Conservation (phyloP, 1,139 yeast genomes). For the Candida anutae region DNA sequence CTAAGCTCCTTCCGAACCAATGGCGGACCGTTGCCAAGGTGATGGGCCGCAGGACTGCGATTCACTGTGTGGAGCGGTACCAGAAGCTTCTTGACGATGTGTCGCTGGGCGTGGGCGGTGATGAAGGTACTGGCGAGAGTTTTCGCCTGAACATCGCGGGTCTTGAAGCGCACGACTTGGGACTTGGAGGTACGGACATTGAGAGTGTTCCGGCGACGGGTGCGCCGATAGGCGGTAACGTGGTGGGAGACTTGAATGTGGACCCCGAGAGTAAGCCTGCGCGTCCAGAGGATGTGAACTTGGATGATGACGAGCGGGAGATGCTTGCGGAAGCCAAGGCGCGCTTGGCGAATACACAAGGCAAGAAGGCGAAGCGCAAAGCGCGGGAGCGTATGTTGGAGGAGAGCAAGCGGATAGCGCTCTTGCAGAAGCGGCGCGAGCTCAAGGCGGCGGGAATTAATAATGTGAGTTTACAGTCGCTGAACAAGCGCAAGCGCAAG, state of each 20-base stretch:
- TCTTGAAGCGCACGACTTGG: conserved; percentile 26
- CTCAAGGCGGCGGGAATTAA: conserved; percentile 79
- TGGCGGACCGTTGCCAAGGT: conserved; percentile 86
- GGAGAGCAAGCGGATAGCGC: conserved; percentile 66
- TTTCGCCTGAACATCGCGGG: conserved; percentile 7
- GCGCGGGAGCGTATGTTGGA: conserved; percentile 75
- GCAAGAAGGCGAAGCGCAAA: conserved; percentile 89
- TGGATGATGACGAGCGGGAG: conserved; percentile 85
- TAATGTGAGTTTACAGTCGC: conserved; percentile 42
- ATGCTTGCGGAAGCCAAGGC: conserved; percentile 94
- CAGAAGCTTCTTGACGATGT: conserved; percentile 60
- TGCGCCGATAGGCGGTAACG: conserved; percentile 2
- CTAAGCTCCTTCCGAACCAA: conserved; percentile 76
- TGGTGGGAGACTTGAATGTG: conserved; percentile 53
- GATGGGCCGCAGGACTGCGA: conserved; percentile 71
- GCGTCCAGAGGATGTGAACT: conserved; percentile 66
- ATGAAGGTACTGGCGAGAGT: background rate
- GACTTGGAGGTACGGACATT: conserved; percentile 47
- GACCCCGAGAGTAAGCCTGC: conserved; percentile 82
- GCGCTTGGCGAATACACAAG: conserved; percentile 85
- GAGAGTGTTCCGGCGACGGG: conserved; percentile 46
- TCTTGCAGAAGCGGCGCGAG: conserved; percentile 76
- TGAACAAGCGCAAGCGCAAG: conserved; percentile 45
- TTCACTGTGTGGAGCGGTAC: conserved; percentile 83
- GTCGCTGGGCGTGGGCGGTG: conserved; percentile 4